Percentiles rank a stretch among this genome's conserved stretches.
Conservation (phyloP, 73 alveolate genomes). For the Blepharisma stoltei region DNA sequence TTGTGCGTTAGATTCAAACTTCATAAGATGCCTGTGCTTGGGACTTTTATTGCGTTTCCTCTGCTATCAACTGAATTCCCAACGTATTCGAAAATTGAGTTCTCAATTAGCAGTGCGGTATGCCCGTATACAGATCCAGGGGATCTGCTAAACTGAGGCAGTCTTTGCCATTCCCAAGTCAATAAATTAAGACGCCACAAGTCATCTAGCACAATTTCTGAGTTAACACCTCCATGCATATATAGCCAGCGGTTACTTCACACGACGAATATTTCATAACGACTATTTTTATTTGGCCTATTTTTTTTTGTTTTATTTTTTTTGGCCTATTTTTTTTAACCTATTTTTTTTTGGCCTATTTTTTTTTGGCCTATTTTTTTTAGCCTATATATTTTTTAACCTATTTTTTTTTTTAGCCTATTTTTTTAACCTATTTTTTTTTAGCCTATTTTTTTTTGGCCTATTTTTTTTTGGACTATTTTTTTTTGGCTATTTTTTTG, state of each 20-base stretch:
- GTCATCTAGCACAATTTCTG: constrained; percentile 23
- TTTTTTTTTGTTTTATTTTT: too few species aligned
- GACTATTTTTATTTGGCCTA: too few species aligned
- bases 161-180: constrained; percentile 23
- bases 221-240: constrained; percentile 11
- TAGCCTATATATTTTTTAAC: too few species aligned
- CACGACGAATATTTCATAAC: too few species aligned
- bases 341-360: too few species aligned
- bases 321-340: too few species aligned
- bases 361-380: too few species aligned
- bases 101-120: not conserved
- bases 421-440: too few species aligned
- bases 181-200: not conserved
- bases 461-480: too few species aligned
- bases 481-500: too few species aligned
- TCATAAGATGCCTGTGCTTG: constrained; percentile 2
- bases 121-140: constrained; percentile 30
- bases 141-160: not conserved
- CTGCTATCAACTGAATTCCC: constrained; percentile 17
- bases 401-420: too few species aligned
- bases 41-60: constrained; percentile 8
- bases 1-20: not conserved
- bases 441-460: too few species aligned
- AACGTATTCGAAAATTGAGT: not conserved
- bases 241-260: not conserved